phyloP scores from a whole-genome alignment of 441 rosid genomes.

The Syzygium syzygioides region DNA sequence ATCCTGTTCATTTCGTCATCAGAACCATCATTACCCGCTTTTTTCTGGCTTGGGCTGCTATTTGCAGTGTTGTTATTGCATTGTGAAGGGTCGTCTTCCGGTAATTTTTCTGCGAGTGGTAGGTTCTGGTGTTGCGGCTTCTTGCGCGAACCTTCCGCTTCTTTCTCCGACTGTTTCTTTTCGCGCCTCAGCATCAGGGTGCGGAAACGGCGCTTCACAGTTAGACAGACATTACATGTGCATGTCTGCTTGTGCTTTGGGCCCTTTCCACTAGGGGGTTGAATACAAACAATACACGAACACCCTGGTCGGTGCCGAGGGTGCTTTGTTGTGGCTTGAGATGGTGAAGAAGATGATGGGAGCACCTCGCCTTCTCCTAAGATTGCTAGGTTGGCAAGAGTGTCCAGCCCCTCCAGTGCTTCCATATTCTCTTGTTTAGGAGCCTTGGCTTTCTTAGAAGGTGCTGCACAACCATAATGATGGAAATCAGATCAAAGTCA shows the following conservation, averaged over 20 bases:
- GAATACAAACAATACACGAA: conserved; percentile 67
- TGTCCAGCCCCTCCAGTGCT: conserved; percentile 51
- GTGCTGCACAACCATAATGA: conserved; percentile 26
- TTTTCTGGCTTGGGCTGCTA: conserved; percentile 37
- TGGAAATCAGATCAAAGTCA: conserved; percentile 4
- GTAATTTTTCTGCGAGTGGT: conserved; percentile 28
- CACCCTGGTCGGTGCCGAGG: conserved; percentile 76
- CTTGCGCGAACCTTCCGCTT: conserved; percentile 40
- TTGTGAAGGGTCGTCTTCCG: conserved; percentile 33
- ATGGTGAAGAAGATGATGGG: conserved; percentile 22
- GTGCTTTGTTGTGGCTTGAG: conserved; percentile 53
- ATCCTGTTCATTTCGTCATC: conserved; percentile 37
- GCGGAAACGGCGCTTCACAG: conserved; percentile 49
- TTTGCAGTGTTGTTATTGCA: conserved; percentile 28
- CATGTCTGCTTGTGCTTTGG: conserved; percentile 64
- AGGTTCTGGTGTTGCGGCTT: conserved; percentile 21
- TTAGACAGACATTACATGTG: conserved; percentile 48
- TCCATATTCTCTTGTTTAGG: conserved; percentile 42
- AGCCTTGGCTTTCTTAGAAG: conserved; percentile 51
- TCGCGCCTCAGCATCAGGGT: conserved; percentile 53
- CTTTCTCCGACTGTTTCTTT: conserved; percentile 69
- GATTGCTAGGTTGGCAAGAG: conserved; percentile 43
- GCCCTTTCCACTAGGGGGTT: conserved; percentile 64
- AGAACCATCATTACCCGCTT: conserved; percentile 33
- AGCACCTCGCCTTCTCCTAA: conserved; percentile 30